These are phyloP conservation scores for Ampelocalamus luodianensis DNA, from an alignment of 176 grass and related monocot species.

Conservation along the genomic window DNA sequence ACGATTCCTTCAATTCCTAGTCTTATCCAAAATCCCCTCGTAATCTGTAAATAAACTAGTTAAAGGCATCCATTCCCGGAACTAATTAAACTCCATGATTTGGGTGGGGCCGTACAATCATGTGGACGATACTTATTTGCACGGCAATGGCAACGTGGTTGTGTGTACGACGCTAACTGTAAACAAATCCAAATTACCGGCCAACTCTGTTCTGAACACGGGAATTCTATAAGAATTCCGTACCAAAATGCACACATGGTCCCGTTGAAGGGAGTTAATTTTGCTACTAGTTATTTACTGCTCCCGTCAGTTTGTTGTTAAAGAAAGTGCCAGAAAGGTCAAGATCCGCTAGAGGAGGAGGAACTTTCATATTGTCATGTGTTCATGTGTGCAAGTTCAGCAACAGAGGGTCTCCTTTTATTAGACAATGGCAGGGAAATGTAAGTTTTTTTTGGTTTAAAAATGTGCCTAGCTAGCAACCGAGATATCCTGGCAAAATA, in stretches of 20 bases:
- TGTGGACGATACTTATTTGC: background rate
- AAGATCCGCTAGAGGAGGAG: background rate
- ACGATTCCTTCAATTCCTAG: background rate
- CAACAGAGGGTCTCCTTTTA: background rate
- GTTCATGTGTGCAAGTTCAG: background rate
- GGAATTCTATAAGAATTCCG: background rate
- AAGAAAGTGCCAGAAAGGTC: background rate
- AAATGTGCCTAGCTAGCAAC: background rate
- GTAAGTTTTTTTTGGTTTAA: background rate
- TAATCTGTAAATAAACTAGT: background rate
- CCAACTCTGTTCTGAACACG: background rate
- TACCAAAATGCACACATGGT: background rate
- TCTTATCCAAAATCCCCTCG: too few species aligned
- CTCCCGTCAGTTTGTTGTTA: background rate
- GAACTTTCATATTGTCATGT: background rate
- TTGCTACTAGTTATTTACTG: background rate
- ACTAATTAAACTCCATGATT: slow-evolving; percentile 7
- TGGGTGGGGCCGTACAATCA: background rate
- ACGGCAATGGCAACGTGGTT: background rate
- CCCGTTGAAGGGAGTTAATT: background rate
- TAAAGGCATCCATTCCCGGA: background rate
- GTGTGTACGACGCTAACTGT: background rate
- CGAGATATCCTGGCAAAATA: background rate
- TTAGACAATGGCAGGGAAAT: background rate
- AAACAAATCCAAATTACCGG: background rate